These are phyloP conservation scores for Jamesozyma gamospora DNA, from an alignment of 805 yeast genomes.

Conservation along the genomic window DNA sequence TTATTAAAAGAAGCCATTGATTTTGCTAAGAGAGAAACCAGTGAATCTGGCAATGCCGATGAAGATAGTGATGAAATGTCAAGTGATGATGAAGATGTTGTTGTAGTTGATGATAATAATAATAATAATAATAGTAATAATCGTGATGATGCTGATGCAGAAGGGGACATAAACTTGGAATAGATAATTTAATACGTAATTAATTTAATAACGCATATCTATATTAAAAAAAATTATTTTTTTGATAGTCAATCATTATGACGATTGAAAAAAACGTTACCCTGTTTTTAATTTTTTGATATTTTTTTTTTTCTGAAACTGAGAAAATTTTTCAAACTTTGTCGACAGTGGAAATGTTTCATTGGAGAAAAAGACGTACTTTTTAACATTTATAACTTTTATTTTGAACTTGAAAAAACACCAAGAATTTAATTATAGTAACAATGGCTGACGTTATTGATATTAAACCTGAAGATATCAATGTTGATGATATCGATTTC, in stretches of 20 bases:
- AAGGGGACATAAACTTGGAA: constrained; percentile 1
- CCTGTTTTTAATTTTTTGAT: too few relatives aligned
- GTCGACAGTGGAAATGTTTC: too few relatives aligned
- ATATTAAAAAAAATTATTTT: too few relatives aligned
- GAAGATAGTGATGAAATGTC: constrained; percentile 14
- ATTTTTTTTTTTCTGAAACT: too few relatives aligned
- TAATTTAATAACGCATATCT: too few relatives aligned
- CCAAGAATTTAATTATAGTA: too few relatives aligned
- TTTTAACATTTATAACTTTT: too few relatives aligned
- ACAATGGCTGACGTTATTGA: constrained; percentile 26
- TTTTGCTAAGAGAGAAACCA: constrained; percentile 62
- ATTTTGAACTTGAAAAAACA: too few relatives aligned
- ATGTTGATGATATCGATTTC: constrained; percentile 64
- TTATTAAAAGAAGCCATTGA: constrained; percentile 74
- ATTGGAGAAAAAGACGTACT: too few relatives aligned
- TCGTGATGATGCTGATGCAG: neutral
- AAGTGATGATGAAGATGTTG: constrained; percentile 17
- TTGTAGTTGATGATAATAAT: constrained; percentile 10
- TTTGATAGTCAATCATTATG: too few relatives aligned
- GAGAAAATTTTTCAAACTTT: too few relatives aligned
- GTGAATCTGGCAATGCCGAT: constrained; percentile 31
- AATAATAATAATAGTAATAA: neutral
- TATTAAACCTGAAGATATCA: constrained; percentile 37
- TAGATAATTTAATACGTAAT: neutral
- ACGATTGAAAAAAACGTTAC: too few relatives aligned